Evolutionary conservation across 1,139 yeast species (phyloP), one percentile per base, ranked within the genome.

Genomic region (Maudiozyma humilis): DNA sequence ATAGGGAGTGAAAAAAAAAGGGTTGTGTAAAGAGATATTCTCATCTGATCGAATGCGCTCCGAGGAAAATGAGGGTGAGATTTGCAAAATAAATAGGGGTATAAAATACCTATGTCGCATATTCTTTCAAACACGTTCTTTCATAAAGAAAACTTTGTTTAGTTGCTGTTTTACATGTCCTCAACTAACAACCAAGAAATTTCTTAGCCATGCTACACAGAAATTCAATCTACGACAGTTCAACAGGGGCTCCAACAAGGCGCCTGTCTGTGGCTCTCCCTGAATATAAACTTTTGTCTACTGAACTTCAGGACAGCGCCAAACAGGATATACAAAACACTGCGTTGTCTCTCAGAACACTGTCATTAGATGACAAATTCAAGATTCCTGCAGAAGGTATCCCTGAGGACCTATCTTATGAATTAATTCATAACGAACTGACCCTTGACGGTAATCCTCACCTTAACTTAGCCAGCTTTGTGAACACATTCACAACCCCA

Each of bases 381-480:
- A 66, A 67, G 47, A 69, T 87, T 41, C 89, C 89, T 1, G 62
- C 69, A 29, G 55, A 69, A 13, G 83, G 91, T 1, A 64, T 80
- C 43, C 65, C 70, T 7, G 67, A 75, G 4, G 66, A 67, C 6
- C 65, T 71, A 50, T 82, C 86, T 7, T 81, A 79, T 58, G 72
- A 78, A 41, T 67, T 83, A 58, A 71, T 88, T 50, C 77, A 73
- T 50, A 84, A 83, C 56, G 95, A 84, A 54, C 70, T 88, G 66
- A 69, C 80, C 13, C 71, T 88, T 49, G 96, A 88, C 60, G 96
- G 96, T 20, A 78, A 73, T 54, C 94, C 96, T 19, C 77, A 81
- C 16, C 71, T 88, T 59, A 88, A 88, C 62, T 67, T 88, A 63
- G 96, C 96, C 8, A 81, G 91, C 23, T 88, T 88, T 61, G 96